phyloP scores from a whole-genome alignment of 1,139 yeast species.

The Candida tetrigidarum region DNA sequence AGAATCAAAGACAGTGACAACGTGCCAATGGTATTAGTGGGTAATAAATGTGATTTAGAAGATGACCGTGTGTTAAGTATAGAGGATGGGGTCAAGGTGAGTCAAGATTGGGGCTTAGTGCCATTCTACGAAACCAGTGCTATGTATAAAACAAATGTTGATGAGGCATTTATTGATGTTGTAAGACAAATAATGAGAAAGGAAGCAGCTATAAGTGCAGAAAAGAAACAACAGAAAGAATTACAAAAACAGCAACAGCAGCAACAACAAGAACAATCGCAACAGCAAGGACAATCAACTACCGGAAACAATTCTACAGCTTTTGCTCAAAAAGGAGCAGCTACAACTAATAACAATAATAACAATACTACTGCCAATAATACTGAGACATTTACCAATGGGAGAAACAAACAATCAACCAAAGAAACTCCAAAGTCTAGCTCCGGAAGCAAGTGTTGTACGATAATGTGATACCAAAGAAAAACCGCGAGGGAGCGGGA shows the following conservation, averaged over 20 bases:
- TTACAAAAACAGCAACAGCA: constrained; percentile 16
- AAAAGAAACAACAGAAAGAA: constrained; percentile 45
- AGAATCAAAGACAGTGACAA: constrained; percentile 80
- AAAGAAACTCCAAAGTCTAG: constrained; percentile 13
- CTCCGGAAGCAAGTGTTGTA: constrained; percentile 23
- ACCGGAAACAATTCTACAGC: background rate
- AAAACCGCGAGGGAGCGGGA: no score
- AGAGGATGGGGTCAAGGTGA: constrained; percentile 81
- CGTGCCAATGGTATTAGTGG: constrained; percentile 87
- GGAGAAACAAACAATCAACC: constrained; percentile 20
- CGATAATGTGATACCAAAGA: constrained; percentile 22
- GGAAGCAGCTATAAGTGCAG: constrained; percentile 57
- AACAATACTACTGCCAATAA: constrained; percentile 12
- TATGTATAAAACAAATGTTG: constrained; percentile 86
- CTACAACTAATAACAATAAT: background rate
- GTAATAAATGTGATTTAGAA: constrained; percentile 84
- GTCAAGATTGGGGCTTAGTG: constrained; percentile 84
- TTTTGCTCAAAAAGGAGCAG: background rate
- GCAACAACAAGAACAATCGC: constrained; percentile 7
- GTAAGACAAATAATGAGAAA: constrained; percentile 87
- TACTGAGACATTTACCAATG: no score
- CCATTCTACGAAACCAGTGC: constrained; percentile 97
- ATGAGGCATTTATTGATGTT: constrained; percentile 86
- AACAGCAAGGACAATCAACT: constrained; percentile 5
- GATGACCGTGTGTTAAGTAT: constrained; percentile 76